phyloP scores from a whole-genome alignment of 768 basidiomycete genomes.

The Russula sp. region DNA sequence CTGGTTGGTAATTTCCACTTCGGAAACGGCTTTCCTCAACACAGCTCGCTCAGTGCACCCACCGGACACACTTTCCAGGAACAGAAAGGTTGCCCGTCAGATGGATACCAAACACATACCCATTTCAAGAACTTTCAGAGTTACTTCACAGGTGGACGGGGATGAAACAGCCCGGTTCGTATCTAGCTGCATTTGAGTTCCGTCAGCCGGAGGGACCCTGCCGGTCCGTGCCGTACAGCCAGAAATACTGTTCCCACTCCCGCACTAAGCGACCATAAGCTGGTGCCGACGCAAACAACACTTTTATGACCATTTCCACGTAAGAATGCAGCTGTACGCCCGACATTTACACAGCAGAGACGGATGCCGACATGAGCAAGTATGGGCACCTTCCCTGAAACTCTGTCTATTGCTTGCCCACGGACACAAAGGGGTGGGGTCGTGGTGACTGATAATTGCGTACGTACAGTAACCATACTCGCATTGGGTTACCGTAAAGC shows the following conservation, averaged over 20 bases:
- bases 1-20: not conserved
- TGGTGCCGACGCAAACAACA: not conserved
- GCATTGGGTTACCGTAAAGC: not conserved
- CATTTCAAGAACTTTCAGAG: not conserved
- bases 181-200: not conserved
- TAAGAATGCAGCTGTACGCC: not conserved
- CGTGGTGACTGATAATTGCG: not conserved
- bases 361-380: not conserved
- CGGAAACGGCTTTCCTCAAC: not conserved
- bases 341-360: not conserved
- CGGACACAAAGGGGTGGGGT: not conserved
- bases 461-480: conserved; percentile 1
- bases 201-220: conserved; percentile 1
- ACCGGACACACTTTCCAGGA: too few species aligned
- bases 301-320: conserved; percentile 1
- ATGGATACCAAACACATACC: too few species aligned
- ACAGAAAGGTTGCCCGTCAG: too few species aligned
- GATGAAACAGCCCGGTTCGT: not conserved
- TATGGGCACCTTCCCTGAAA: conserved; percentile 4
- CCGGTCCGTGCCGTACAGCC: not conserved
- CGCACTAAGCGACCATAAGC: not conserved
- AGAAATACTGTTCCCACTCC: not conserved
- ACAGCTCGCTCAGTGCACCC: not conserved
- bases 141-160: not conserved
- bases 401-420: not conserved